Evolutionary conservation across 495 filamentous ascomycete species (phyloP), one percentile per base, ranked within the genome.

Genomic region (Cercophora newfieldiana): DNA sequence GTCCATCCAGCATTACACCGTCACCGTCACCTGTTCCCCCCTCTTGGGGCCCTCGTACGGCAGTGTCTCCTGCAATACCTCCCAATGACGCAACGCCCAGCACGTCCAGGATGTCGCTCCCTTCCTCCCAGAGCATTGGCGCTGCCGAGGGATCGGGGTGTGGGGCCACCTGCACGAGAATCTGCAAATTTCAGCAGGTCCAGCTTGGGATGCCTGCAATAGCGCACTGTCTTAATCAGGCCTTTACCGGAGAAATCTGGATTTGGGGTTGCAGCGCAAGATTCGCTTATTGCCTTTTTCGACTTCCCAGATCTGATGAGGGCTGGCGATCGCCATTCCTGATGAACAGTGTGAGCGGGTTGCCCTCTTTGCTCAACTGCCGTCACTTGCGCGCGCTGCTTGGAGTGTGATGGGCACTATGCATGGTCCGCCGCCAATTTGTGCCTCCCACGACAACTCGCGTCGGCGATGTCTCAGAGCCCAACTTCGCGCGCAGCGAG

Each of bases 101-200:
- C 26, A 1, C 30, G 28, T 56, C 24, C 25, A 3, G 59, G 24
- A 51, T 48, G 56, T 30, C 47, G 48, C 49, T 53, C 22, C 30
- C 22, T 55, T 44, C 61, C 49, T 50, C 22, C 30, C n/a, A 28
- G 24, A 44, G 24, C 31, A 25, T 24, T 51, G 16, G 28, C 25
- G 26, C 55, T 26, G 28, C 28, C 2, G 55, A 19, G 30, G 55
- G 26, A 57, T 57, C 28, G 55, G 21, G 29, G 21, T 22, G 61
- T 63, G 61, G 61, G 61, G 61, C 28, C 48, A 14, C 37, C 37
- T 44, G 37, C 37, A 44, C 37, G 37, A 44, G 37, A 21, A 56
- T 53, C 61, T 63, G 61, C 61, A 63, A 29, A n/a, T 56, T 63
- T 63, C 61, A 63, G 61, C 61, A 63, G 61, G 26, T 19, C 61